phyloP scores from a whole-genome alignment of 2,329 filamentous ascomycete species.

The Hymenoscyphus scutula region DNA sequence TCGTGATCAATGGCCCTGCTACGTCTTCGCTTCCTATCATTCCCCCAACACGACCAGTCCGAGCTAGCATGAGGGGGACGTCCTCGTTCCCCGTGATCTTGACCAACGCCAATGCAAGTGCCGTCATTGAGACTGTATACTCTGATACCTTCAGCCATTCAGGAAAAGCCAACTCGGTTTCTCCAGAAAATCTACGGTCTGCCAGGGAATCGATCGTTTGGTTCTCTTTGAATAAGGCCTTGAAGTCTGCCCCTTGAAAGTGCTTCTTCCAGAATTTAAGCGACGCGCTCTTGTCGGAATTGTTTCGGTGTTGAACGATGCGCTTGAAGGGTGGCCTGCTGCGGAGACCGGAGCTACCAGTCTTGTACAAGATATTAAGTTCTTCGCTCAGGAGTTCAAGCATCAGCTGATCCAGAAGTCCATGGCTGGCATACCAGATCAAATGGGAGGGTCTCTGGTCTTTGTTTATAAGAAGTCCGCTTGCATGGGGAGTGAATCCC shows the following conservation, averaged over 20 bases:
- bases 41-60: slow-evolving; percentile 3
- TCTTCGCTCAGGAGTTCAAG: slow-evolving; percentile 8
- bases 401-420: slow-evolving; percentile 5
- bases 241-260: slow-evolving; percentile 2
- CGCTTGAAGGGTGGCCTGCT: slow-evolving; percentile 5
- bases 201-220: slow-evolving; percentile 1
- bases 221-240: slow-evolving; percentile 7
- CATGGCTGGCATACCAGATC: slow-evolving; percentile 7
- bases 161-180: slow-evolving; percentile 3
- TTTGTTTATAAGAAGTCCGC: slow-evolving; percentile 5
- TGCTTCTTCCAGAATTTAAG: slow-evolving; percentile 4
- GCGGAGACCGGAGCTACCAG: slow-evolving; percentile 2
- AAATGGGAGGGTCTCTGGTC: slow-evolving; percentile 5
- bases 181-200: neutral
- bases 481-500: slow-evolving; percentile 5
- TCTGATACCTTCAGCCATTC: slow-evolving; percentile 6
- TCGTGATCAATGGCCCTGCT: slow-evolving; percentile 6
- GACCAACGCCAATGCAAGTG: slow-evolving; percentile 5
- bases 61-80: slow-evolving; percentile 6
- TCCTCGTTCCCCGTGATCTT: slow-evolving; percentile 4
- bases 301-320: slow-evolving; percentile 4
- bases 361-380: slow-evolving; percentile 4
- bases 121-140: slow-evolving; percentile 5
- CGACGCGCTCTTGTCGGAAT: slow-evolving; percentile 1
- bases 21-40: slow-evolving; percentile 4